These are phyloP conservation scores for Paecilomyces fulvus DNA, from an alignment of 2,329 filamentous ascomycete species.

Conservation along the genomic window DNA sequence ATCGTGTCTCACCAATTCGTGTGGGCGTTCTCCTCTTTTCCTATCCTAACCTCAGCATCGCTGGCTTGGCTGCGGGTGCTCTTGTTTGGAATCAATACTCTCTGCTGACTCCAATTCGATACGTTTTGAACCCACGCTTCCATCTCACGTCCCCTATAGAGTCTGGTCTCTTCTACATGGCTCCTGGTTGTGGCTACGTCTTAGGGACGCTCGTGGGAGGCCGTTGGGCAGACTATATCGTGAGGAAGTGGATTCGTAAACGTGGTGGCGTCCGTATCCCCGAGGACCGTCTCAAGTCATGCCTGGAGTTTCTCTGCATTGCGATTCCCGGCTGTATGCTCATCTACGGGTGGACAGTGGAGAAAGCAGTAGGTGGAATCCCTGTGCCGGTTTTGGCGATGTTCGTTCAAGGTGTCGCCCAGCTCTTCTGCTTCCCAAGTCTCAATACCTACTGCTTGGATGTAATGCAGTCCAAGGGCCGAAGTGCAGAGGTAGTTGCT, in stretches of 20 bases:
- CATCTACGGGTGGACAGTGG: conserved; percentile 59
- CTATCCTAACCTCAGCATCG: conserved; percentile 60
- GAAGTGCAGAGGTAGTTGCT: conserved; percentile 65
- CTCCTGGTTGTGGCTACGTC: conserved; percentile 62
- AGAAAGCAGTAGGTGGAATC: conserved; percentile 47
- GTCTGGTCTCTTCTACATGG: conserved; percentile 64
- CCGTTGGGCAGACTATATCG: conserved; percentile 58
- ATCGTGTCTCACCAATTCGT: conserved; percentile 59
- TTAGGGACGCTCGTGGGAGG: conserved; percentile 64
- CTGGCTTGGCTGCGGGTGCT: conserved; percentile 51
- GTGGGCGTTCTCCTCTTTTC: conserved; percentile 54
- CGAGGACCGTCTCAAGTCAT: conserved; percentile 58
- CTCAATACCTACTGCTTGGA: conserved; percentile 77
- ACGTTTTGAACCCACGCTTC: conserved; percentile 67
- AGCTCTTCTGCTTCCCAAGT: conserved; percentile 67
- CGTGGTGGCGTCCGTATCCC: conserved; percentile 51
- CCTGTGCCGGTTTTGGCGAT: conserved; percentile 59
- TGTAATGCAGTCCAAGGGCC: conserved; percentile 57
- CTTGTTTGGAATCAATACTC: conserved; percentile 71
- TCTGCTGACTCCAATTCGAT: conserved; percentile 60
- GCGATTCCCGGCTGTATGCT: conserved; percentile 57
- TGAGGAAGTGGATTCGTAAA: conserved; percentile 56
- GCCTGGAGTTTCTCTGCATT: conserved; percentile 48
- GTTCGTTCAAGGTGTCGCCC: conserved; percentile 65
- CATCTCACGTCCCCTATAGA: conserved; percentile 57